These are phyloP conservation scores for Ganoderma lingzhi DNA, from an alignment of 1,284 basidiomycete species.

Conservation along the genomic window DNA sequence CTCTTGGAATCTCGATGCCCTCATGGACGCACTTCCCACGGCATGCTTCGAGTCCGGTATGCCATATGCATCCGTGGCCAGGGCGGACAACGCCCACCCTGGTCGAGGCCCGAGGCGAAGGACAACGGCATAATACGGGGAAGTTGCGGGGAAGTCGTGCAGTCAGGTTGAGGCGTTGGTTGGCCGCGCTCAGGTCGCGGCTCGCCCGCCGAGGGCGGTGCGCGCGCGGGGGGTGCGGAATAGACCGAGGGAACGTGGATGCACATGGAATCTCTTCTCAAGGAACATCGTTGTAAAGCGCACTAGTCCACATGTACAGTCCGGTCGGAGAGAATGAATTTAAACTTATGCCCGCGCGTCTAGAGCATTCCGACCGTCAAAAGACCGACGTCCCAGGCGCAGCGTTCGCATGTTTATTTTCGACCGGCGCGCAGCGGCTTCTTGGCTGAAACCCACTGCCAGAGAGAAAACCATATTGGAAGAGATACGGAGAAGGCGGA, in stretches of 20 bases:
- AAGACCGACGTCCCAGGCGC: conserved; percentile 23
- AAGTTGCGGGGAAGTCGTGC: background rate
- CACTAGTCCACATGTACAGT: conserved; percentile 13
- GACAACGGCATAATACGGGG: conserved; percentile 1
- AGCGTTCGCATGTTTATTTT: conserved; percentile 31
- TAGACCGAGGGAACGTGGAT: background rate
- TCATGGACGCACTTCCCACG: conserved; percentile 1
- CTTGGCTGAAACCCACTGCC: background rate
- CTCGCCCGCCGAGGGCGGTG: conserved; percentile 17
- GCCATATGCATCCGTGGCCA: conserved; percentile 18
- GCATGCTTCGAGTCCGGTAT: background rate
- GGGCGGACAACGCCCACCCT: conserved; percentile 13
- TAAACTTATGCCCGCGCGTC: conserved; percentile 21
- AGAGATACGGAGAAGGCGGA: background rate
- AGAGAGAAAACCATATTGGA: background rate
- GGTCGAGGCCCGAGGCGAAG: background rate
- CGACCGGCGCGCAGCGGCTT: conserved; percentile 14
- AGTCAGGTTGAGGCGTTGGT: background rate
- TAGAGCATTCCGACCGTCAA: conserved; percentile 21
- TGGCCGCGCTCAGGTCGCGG: conserved; percentile 20
- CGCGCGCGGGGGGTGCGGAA: background rate
- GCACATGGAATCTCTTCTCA: background rate
- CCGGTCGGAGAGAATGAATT: conserved; percentile 23
- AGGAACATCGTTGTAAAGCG: background rate
- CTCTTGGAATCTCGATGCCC: conserved; percentile 9